phyloP scores from a whole-genome alignment of 2,329 filamentous ascomycete species.

The Fusarium sp. region DNA sequence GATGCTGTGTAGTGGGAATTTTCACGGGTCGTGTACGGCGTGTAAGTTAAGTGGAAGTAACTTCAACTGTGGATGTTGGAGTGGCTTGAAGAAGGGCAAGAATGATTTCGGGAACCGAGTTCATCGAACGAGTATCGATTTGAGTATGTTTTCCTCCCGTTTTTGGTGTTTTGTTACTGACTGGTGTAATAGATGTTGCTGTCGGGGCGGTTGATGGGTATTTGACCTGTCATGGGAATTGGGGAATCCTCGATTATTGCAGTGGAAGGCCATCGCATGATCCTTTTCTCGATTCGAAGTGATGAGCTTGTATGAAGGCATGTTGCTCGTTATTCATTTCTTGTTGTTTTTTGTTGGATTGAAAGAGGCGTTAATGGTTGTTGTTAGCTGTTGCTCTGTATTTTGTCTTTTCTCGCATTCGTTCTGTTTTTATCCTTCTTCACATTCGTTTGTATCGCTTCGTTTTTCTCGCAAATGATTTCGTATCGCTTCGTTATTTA shows the following conservation, averaged over 20 bases:
- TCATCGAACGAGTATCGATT: conserved; percentile 10
- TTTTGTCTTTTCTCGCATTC: not conserved
- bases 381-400: too few relatives aligned
- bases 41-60: conserved; percentile 5
- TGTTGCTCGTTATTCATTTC: too few relatives aligned
- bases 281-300: not conserved
- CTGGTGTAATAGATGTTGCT: conserved; percentile 9
- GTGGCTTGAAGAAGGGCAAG: not conserved
- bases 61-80: conserved; percentile 29
- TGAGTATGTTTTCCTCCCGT: not conserved
- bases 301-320: not conserved
- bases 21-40: conserved; percentile 25
- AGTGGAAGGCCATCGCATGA: conserved; percentile 16
- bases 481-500: not conserved
- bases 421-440: not conserved
- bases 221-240: conserved; percentile 19
- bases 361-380: not conserved
- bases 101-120: not conserved
- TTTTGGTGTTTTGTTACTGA: not conserved
- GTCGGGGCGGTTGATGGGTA: conserved; percentile 26
- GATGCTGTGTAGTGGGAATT: conserved; percentile 17
- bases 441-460: conserved; percentile 10
- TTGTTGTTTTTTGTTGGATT: not conserved
- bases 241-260: conserved; percentile 22
- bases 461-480: not conserved